phyloP scores from a whole-genome alignment of 1,284 basidiomycete species.

The Bjerkandera adusta region DNA sequence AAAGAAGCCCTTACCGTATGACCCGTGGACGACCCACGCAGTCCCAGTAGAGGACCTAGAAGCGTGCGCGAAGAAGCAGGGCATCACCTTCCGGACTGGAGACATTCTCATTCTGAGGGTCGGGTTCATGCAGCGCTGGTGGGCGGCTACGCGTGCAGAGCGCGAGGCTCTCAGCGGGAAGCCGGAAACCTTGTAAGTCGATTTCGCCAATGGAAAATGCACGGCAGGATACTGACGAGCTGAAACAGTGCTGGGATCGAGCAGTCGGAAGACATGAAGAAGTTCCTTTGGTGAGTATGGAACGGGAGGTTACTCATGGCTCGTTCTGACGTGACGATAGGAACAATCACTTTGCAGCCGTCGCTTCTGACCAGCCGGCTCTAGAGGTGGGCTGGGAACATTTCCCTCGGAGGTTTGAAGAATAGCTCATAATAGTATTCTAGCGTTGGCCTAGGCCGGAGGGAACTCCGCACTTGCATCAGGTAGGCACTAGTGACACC shows the following conservation, averaged over 20 bases:
- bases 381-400: constrained; percentile 51
- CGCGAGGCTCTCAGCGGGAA: constrained; percentile 42
- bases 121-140: constrained; percentile 65
- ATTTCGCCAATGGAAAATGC: too few species aligned
- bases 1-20: constrained; percentile 46
- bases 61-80: constrained; percentile 56
- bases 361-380: constrained; percentile 73
- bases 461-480: constrained; percentile 50
- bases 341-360: constrained; percentile 76
- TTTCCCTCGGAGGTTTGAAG: background rate
- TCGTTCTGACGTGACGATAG: constrained; percentile 32
- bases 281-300: constrained; percentile 56
- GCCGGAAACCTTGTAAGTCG: constrained; percentile 54
- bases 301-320: background rate
- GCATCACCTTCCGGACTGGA: constrained; percentile 53
- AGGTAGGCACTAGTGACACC: constrained; percentile 36
- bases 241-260: constrained; percentile 59
- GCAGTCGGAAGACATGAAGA: constrained; percentile 69
- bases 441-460: constrained; percentile 56
- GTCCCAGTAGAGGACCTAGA: constrained; percentile 57
- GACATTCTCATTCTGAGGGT: constrained; percentile 64
- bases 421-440: background rate
- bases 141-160: constrained; percentile 42
- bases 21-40: constrained; percentile 61
- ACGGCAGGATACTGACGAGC: too few species aligned